Base-by-base conservation (phyloP, 805 yeast species). In the Starmerella gropengiesseri region DNA sequence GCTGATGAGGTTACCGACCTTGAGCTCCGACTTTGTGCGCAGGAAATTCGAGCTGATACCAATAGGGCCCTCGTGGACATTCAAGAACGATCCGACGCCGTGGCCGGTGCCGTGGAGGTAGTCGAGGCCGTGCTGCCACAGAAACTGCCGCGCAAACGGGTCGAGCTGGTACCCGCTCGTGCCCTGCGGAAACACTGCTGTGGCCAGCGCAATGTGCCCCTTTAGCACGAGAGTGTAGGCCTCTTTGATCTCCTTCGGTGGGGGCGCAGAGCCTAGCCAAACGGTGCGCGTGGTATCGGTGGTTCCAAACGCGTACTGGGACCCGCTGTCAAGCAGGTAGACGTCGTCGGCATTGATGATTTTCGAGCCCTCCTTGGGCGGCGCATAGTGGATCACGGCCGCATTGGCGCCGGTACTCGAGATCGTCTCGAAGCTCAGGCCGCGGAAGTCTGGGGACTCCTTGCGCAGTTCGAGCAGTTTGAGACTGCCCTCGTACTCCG, bases 21-120 rank as follows among this genome's bases (percentile, higher is more conserved):
- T 62, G 22, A 66, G 48, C 5, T 85, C 76, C 33, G 70, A 71
- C 54, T 69, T 67, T 81, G 37, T 26, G 11, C 46, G 40, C 6
- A 37, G 14, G 8, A 29, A 28, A 14, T 35, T 37, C 13, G 41
- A 29, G 8, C 50, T 81, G 46, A 91, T 76, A 13, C 87, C 94
- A 43, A 89, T 71, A 1, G 97, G 97, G 0, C 93, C 91, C 57
- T 93, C 95, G 60, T 91, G 98, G 14, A 91, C 97, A 59, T 81
- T 80, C 35, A 93, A 74, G 58, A 71, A 89, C 17, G 87, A 71
- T 2, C 95, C 97, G n/a, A 91, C 81, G 4, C 98, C 98, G 61
- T 91, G 98, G 2, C 97, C 95, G 0, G 97, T 85, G 8, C 98
- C 97, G 61, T 91, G 98, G 49, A 78, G 74, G 59, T 82, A 91